phyloP scores from a whole-genome alignment of 768 basidiomycete species.

The Mycena kentingensis region DNA sequence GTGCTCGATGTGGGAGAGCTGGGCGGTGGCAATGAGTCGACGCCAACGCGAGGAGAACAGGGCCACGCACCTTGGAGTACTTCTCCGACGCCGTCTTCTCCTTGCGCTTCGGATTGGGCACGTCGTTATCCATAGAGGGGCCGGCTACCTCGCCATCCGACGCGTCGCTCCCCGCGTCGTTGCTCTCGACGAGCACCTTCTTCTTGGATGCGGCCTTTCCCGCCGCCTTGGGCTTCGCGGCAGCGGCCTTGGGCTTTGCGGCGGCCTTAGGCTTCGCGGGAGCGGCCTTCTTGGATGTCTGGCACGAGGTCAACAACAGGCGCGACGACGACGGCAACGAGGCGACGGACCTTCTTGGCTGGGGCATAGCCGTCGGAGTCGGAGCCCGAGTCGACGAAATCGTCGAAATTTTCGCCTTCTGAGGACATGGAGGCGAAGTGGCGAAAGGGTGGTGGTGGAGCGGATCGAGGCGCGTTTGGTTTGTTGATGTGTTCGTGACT shows the following conservation, averaged over 20 bases:
- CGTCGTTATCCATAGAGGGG: conserved; percentile 28
- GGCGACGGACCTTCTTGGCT: conserved; percentile 51
- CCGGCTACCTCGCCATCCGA: conserved; percentile 39
- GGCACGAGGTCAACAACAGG: conserved; percentile 16
- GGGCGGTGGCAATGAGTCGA: conserved; percentile 15
- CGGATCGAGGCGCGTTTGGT: too few relatives aligned
- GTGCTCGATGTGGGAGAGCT: conserved; percentile 96
- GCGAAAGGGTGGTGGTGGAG: too few relatives aligned
- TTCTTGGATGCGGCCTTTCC: conserved; percentile 68
- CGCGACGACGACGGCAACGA: conserved; percentile 4
- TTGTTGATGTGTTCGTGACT: too few relatives aligned
- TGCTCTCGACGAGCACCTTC: conserved; percentile 66
- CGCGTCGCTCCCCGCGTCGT: conserved; percentile 53
- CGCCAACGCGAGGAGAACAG: background rate
- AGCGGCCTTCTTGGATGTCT: conserved; percentile 18
- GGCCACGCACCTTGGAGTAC: conserved; percentile 74
- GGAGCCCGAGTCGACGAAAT: conserved; percentile 48
- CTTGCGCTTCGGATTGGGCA: conserved; percentile 42
- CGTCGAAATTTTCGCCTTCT: conserved; percentile 67
- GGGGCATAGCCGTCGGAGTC: conserved; percentile 74
- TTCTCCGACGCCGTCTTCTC: conserved; percentile 91
- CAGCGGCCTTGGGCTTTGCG: conserved; percentile 43
- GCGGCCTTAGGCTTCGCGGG: conserved; percentile 33
- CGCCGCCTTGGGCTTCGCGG: conserved; percentile 49
- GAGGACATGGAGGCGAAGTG: conserved; percentile 59